Evolutionary conservation across 495 filamentous ascomycete species (phyloP).

Genomic region (Penicillium subrubescens): DNA sequence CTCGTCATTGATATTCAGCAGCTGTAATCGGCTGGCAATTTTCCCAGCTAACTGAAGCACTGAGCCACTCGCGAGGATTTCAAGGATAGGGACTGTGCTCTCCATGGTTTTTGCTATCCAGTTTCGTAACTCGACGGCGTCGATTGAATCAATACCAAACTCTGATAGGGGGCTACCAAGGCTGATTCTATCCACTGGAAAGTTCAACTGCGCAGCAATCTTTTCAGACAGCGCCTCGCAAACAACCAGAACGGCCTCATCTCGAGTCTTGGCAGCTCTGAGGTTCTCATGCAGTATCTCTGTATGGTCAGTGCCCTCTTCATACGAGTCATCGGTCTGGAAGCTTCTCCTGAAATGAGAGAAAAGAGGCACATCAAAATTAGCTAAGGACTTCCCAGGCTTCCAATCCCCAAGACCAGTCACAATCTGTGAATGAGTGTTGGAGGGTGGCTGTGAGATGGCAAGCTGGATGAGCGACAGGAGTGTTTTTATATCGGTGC

Average conservation of each 20-base stretch:
- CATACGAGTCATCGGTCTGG: background rate
- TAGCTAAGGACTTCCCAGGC: conserved; percentile 23
- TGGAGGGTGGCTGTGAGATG: conserved; percentile 9
- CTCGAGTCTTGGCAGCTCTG: conserved; percentile 20
- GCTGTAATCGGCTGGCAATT: conserved; percentile 19
- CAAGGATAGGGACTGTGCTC: conserved; percentile 26
- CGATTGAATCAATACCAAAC: conserved; percentile 49
- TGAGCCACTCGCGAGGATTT: conserved; percentile 29
- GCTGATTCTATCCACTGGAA: conserved; percentile 43
- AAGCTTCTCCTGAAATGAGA: conserved; percentile 26
- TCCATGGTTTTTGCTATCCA: conserved; percentile 37
- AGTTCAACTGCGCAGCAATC: conserved; percentile 29
- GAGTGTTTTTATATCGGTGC: conserved; percentile 24
- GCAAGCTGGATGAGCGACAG: conserved; percentile 25
- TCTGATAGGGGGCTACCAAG: conserved; percentile 30
- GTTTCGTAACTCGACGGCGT: conserved; percentile 48
- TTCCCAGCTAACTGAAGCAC: conserved; percentile 24
- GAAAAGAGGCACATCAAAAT: conserved; percentile 31
- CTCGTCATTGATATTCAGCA: background rate
- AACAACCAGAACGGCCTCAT: conserved; percentile 31
- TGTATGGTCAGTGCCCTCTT: background rate
- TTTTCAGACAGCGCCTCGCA: conserved; percentile 26
- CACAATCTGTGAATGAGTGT: conserved; percentile 21
- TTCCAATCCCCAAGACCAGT: conserved; percentile 34
- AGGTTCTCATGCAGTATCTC: conserved; percentile 27